Conservation (phyloP, 2,329 filamentous ascomycete genomes). For the Akanthomyces dipterigenus region DNA sequence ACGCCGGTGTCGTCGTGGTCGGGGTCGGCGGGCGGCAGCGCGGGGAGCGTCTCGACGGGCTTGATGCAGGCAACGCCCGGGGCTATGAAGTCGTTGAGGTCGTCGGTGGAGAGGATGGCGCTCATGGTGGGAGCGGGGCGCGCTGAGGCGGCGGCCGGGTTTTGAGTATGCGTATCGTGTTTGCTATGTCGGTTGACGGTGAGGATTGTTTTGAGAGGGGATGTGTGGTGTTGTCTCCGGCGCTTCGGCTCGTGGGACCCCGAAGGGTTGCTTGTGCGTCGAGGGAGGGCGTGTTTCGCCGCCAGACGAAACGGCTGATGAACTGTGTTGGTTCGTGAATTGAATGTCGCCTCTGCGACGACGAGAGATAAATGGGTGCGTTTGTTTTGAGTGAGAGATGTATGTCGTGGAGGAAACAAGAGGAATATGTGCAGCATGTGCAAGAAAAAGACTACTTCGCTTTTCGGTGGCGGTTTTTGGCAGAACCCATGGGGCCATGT, state of each 20-base stretch:
- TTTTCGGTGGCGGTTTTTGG: not conserved
- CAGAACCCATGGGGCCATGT: not conserved
- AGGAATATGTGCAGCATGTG: not conserved
- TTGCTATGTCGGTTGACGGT: not conserved
- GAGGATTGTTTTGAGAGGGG: not conserved
- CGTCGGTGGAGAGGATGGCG: slow-evolving; percentile 92
- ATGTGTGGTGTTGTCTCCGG: not conserved
- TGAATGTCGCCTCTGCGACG: too few relatives aligned
- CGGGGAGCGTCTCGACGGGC: slow-evolving; percentile 84
- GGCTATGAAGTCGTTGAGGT: slow-evolving; percentile 98
- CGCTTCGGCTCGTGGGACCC: not conserved
- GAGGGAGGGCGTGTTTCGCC: not conserved
- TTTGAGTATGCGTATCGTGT: not conserved
- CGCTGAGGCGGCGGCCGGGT: not conserved
- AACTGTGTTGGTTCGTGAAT: too few relatives aligned
- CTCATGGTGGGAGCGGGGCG: slow-evolving; percentile 59
- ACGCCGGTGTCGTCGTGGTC: slow-evolving; percentile 68
- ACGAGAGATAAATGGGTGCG: too few relatives aligned
- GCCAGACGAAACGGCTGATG: too few relatives aligned
- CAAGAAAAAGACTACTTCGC: not conserved
- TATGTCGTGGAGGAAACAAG: not conserved
- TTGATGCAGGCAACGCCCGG: slow-evolving; percentile 98
- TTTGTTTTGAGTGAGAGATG: not conserved
- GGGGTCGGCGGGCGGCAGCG: slow-evolving; percentile 21
- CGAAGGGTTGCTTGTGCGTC: not conserved